Percentiles rank a stretch among this genome's conserved stretches.
Evolutionary conservation across 2,329 filamentous ascomycete species (phyloP).

Genomic region (Hypoxylon sp.): DNA sequence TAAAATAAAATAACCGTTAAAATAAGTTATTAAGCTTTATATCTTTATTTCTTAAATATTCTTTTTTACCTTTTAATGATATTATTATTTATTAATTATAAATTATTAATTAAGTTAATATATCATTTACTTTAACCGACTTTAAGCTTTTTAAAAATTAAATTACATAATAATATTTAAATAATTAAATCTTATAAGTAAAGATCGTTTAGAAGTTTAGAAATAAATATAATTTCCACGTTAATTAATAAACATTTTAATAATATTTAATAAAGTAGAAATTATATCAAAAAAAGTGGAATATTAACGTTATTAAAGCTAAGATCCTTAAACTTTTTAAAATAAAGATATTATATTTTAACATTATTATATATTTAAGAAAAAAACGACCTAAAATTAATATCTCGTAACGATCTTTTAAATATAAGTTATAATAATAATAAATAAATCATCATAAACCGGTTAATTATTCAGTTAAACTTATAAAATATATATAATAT

Average conservation of each 20-base stretch:
- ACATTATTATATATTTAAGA: constrained; percentile 2
- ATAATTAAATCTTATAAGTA: not conserved
- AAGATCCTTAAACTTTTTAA: too few relatives aligned
- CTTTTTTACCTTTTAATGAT: not conserved
- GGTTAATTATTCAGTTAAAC: not conserved
- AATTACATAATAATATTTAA: not conserved
- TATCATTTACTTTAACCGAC: not conserved
- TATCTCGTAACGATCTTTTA: not conserved
- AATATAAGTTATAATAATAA: not conserved
- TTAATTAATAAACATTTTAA: not conserved
- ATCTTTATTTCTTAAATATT: too few relatives aligned
- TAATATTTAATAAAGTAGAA: not conserved
- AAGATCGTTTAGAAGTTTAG: not conserved
- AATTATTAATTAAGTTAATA: not conserved
- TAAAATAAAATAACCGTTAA: too few relatives aligned
- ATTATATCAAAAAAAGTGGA: too few relatives aligned
- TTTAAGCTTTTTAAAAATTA: not conserved
- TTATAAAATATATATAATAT: constrained; percentile 1
- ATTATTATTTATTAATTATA: not conserved
- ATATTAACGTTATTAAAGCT: too few relatives aligned
- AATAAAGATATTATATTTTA: constrained; percentile 1
- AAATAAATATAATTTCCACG: not conserved
- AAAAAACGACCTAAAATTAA: not conserved
- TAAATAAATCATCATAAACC: not conserved
- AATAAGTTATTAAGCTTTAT: too few relatives aligned